These are phyloP conservation scores for Nicotiana undulata DNA, from an alignment of 257 asterid genomes.

Conservation along the genomic window DNA sequence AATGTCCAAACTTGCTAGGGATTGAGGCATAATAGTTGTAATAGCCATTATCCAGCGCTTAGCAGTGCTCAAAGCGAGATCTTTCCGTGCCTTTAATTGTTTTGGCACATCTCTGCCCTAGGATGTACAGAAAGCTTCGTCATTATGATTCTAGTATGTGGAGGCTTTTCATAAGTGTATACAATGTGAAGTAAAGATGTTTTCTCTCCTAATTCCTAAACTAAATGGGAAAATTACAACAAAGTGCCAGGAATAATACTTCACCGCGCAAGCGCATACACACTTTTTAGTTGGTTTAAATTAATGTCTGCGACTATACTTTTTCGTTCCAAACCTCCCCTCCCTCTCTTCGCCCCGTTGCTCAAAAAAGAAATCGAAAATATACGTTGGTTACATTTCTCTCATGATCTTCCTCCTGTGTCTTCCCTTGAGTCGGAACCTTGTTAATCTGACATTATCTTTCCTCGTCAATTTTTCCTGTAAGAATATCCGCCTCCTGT, in stretches of 20 bases:
- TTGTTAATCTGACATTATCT: too few relatives aligned
- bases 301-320: background rate
- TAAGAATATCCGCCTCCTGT: too few relatives aligned
- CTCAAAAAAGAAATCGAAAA: background rate
- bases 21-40: background rate
- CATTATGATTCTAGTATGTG: background rate
- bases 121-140: background rate
- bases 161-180: background rate
- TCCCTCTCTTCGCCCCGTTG: too few relatives aligned
- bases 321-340: background rate
- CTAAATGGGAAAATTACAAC: too few relatives aligned
- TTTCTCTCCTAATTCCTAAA: background rate
- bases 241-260: background rate
- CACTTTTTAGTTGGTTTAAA: background rate
- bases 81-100: background rate
- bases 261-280: background rate
- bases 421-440: background rate
- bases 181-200: background rate
- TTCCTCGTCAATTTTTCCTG: too few relatives aligned
- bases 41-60: background rate
- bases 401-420: background rate
- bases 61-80: background rate
- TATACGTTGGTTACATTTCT: background rate
- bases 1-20: background rate
- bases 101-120: background rate